phyloP scores from a whole-genome alignment of 495 filamentous ascomycete species.

The Venustampulla echinocandica region DNA sequence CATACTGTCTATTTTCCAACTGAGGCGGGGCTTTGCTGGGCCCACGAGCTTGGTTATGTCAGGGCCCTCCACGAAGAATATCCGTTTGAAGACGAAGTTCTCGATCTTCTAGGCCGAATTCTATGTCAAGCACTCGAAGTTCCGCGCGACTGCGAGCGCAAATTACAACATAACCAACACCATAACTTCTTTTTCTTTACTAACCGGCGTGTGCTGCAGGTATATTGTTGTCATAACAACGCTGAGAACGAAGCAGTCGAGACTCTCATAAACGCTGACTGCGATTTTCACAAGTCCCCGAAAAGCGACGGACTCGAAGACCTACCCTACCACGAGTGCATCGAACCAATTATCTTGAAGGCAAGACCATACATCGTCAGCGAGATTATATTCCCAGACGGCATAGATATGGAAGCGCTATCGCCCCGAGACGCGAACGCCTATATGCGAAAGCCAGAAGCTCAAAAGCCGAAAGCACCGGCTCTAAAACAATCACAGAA shows the following conservation, averaged over 20 bases:
- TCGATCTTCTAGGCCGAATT: constrained; percentile 7
- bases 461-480: neutral
- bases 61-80: neutral
- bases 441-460: constrained; percentile 25
- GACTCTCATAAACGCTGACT: neutral
- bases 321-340: constrained; percentile 4
- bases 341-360: too few relatives aligned
- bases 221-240: constrained; percentile 17
- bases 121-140: constrained; percentile 15
- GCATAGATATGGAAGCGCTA: constrained; percentile 54
- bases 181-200: constrained; percentile 20
- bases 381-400: constrained; percentile 16
- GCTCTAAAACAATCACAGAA: constrained; percentile 42
- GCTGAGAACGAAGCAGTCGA: constrained; percentile 1
- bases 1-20: neutral
- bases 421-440: constrained; percentile 65
- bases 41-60: constrained; percentile 12
- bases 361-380: too few relatives aligned
- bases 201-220: constrained; percentile 19
- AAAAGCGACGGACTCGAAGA: constrained; percentile 2
- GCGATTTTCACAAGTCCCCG: neutral
- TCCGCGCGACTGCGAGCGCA: constrained; percentile 10
- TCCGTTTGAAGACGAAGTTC: neutral
- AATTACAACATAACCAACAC: neutral
- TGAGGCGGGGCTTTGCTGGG: constrained; percentile 1